Base-by-base conservation (phyloP, 106 monocot genomes). In the Amphibolis antarctica region DNA sequence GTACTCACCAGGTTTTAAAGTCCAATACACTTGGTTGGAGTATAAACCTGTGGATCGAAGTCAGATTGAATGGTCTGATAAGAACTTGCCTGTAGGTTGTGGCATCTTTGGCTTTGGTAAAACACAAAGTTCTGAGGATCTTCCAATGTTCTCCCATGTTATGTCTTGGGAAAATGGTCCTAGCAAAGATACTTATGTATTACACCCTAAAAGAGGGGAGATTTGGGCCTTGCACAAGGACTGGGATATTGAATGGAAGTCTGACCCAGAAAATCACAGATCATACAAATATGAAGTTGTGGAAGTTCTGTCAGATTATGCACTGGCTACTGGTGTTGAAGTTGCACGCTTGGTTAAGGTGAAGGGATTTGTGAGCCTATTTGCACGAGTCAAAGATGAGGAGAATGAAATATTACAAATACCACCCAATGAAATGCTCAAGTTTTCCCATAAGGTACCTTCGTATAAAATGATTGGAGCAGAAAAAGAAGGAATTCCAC, bases 211-310 rank as follows among this genome's bases (percentile, higher is more conserved):
- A 50, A 86, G 74, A 49, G 83, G 81, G 49, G 80, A 91, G 56
- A 61, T 83, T n/a, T 91, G 90, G 90, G 90, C 90, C 30, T 60
- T 86, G 20, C 83, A 71, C 63, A 86, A 79, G 57, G 71, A 46
- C 42, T 86, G 86, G 86, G 64, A 76, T 67, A 57, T 82, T 27
- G 29, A 66, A 14, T 86, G 86, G 90, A 63, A 54, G 36, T 60
- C 65, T 28, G 60, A 81, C 50, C 57, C 80, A 62, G 68, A 74
- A 21, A 70, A 51, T 1, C 61, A 71, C 29, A 77, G 60, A 50
- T 20, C 20, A 10, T 86, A 68, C 64, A 78, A 83, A 49, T 91
- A 91, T 76, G 86, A 86, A 76, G 53, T 86, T 36, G 78, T 91
- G 17, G 83, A 91, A 71, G 47, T 86, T 44, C 49, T 91, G 42